Percentiles rank a stretch among this genome's conserved stretches.
Conservation (phyloP, 2,329 filamentous ascomycete species). For the Trichoderma pleuroti region DNA sequence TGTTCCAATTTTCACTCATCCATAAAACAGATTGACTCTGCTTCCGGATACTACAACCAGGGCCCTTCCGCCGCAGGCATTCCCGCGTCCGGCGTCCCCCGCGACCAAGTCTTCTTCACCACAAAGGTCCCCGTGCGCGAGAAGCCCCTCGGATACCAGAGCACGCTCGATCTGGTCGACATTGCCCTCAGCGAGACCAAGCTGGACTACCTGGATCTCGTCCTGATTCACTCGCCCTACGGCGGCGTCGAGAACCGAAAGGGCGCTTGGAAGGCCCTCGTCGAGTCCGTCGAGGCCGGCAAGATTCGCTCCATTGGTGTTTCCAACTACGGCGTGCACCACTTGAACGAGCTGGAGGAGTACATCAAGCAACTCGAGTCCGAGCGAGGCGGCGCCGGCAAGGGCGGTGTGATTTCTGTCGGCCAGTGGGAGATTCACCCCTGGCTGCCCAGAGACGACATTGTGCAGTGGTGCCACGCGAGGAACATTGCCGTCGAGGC, state of each 20-base stretch:
- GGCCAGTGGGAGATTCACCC: constrained; percentile 90
- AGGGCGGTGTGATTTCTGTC: constrained; percentile 71
- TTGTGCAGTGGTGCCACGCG: constrained; percentile 71
- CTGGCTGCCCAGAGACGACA: constrained; percentile 77
- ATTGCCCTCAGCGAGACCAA: constrained; percentile 59
- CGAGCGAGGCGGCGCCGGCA: constrained; percentile 58
- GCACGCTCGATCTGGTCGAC: constrained; percentile 60
- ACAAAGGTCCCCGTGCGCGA: constrained; percentile 49
- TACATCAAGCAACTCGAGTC: constrained; percentile 60
- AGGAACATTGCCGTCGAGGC: constrained; percentile 61
- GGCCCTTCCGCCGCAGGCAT: constrained; percentile 46
- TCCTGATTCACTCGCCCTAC: constrained; percentile 60
- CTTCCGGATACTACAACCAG: constrained; percentile 51
- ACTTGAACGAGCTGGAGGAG: constrained; percentile 57
- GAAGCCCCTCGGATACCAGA: constrained; percentile 53
- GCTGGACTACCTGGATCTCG: constrained; percentile 65
- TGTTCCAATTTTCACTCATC: too few relatives aligned
- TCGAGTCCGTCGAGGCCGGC: constrained; percentile 60
- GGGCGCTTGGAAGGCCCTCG: constrained; percentile 59
- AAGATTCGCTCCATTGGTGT: constrained; percentile 60
- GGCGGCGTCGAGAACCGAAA: constrained; percentile 55
- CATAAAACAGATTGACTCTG: constrained; percentile 47
- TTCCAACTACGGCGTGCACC: constrained; percentile 63
- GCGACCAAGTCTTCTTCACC: constrained; percentile 53
- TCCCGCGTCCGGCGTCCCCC: constrained; percentile 39